phyloP scores from a whole-genome alignment of 2,329 filamentous ascomycete species.

The Lizonia empirigonia region DNA sequence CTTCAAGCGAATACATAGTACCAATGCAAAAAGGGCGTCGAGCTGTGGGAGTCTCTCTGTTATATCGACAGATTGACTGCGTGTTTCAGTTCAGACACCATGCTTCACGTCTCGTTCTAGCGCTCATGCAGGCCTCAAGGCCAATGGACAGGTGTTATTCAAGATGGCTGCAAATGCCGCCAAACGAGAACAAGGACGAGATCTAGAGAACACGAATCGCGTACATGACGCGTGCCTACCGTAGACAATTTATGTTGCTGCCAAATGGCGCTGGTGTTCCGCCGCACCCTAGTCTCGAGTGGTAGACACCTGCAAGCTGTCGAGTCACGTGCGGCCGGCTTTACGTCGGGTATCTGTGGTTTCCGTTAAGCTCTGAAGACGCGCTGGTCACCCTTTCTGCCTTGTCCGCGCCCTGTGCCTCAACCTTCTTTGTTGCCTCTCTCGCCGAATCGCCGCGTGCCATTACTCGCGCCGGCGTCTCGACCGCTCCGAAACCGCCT shows the following conservation, averaged over 20 bases:
- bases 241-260: constrained; percentile 2
- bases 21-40: constrained; percentile 9
- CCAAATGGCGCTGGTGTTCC: not conserved
- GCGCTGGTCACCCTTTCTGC: constrained; percentile 26
- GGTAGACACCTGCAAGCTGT: not conserved
- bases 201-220: constrained; percentile 1
- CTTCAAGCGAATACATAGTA: constrained; percentile 12
- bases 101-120: constrained; percentile 31
- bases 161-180: not conserved
- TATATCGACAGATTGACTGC: constrained; percentile 19
- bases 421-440: constrained; percentile 16
- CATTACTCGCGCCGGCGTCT: constrained; percentile 13
- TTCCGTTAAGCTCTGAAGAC: constrained; percentile 29
- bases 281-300: not conserved
- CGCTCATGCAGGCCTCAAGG: constrained; percentile 18
- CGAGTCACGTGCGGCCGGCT: constrained; percentile 3
- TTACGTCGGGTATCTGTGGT: constrained; percentile 21
- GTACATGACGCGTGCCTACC: constrained; percentile 4
- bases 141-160: constrained; percentile 5
- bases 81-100: constrained; percentile 25
- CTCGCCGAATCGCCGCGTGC: constrained; percentile 24
- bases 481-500: constrained; percentile 19
- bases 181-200: not conserved
- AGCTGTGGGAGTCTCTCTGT: constrained; percentile 8
- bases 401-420: constrained; percentile 26